Evolutionary conservation across 225 moss, liverwort and hornwort species (phyloP).

Genomic region (Takakia lepidozioides): DNA sequence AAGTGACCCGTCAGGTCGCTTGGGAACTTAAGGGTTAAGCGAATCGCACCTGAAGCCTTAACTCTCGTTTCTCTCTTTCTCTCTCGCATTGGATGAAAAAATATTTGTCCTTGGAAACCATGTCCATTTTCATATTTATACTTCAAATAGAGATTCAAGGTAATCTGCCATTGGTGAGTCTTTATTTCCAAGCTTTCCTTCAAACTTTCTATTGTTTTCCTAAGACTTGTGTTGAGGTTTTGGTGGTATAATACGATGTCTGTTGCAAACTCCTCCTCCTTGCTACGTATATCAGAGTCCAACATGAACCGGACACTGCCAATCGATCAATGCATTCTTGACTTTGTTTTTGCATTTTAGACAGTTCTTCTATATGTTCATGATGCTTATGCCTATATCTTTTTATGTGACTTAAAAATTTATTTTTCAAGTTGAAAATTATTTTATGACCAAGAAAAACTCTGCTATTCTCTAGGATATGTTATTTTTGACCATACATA

Average conservation of each 20-base stretch:
- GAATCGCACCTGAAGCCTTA: too few relatives aligned
- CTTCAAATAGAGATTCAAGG: conserved; percentile 12
- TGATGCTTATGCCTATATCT: not conserved
- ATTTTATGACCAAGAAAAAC: too few relatives aligned
- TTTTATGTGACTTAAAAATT: not conserved
- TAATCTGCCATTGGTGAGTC: conserved; percentile 20
- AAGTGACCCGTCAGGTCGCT: too few relatives aligned
- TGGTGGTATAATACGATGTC: not conserved
- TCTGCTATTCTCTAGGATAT: too few relatives aligned
- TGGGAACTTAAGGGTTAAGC: too few relatives aligned
- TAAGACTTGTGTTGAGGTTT: not conserved
- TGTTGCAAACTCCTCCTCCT: not conserved
- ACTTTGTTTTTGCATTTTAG: not conserved
- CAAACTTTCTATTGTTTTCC: conserved; percentile 1
- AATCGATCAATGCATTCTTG: conserved; percentile 1
- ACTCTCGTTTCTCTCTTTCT: too few relatives aligned
- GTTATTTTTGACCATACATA: too few relatives aligned
- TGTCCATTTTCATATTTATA: conserved; percentile 12
- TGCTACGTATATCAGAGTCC: not conserved
- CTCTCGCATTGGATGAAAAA: not conserved
- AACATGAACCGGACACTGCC: not conserved
- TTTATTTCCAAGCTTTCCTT: not conserved
- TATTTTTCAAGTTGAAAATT: too few relatives aligned
- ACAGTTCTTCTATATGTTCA: not conserved
- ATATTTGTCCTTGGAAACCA: conserved; percentile 9